phyloP scores from a whole-genome alignment of 768 basidiomycete species.

The Boletus pseudo-olivaceus region DNA sequence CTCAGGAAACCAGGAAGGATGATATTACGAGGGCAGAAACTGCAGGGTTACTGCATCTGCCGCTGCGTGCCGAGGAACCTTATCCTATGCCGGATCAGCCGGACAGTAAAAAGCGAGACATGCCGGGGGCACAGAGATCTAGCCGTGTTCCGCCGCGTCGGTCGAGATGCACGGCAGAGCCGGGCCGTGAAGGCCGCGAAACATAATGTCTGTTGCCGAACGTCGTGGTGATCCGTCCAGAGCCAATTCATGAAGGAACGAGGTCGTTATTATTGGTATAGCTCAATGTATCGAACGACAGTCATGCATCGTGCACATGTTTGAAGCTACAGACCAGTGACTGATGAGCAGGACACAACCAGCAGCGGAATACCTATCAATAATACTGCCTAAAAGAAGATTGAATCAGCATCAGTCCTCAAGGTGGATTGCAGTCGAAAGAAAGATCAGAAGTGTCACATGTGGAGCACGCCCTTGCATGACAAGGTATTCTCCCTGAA shows the following conservation, averaged over 20 bases:
- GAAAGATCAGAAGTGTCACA: conserved; percentile 47
- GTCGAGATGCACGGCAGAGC: background rate
- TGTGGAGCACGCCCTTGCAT: conserved; percentile 69
- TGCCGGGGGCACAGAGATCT: background rate
- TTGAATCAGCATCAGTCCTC: conserved; percentile 8
- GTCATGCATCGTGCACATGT: background rate
- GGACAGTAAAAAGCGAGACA: background rate
- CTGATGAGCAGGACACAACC: background rate
- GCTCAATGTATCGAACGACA: background rate
- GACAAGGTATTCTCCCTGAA: conserved; percentile 80
- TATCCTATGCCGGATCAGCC: conserved; percentile 2
- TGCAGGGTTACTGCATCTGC: background rate
- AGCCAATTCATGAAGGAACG: background rate
- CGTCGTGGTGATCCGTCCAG: background rate
- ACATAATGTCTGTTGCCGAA: background rate
- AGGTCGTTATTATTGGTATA: background rate
- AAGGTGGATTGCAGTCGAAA: background rate
- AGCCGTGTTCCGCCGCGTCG: conserved; percentile 4
- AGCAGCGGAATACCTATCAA: background rate
- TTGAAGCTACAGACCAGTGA: background rate
- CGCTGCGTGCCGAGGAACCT: conserved; percentile 17
- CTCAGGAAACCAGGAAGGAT: conserved; percentile 1
- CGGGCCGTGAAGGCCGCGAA: background rate
- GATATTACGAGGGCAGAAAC: conserved; percentile 5
- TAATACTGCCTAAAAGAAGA: background rate